These are phyloP conservation scores for Microsporum audouinii DNA, from an alignment of 2,329 filamentous ascomycete species.

Conservation along the genomic window DNA sequence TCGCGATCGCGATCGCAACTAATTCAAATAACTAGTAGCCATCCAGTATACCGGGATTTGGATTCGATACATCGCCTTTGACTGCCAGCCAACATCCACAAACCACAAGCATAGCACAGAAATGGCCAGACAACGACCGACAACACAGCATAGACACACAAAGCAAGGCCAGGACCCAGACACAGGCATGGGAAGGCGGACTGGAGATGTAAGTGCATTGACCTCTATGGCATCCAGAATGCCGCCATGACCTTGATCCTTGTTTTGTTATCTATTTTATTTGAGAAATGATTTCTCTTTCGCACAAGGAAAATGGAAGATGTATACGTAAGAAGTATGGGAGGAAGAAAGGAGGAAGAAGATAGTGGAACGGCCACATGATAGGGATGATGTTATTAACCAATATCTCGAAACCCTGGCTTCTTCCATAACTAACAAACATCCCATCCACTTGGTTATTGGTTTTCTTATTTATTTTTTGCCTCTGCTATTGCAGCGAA, in stretches of 20 bases:
- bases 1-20: not conserved
- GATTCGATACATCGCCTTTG: constrained; percentile 2
- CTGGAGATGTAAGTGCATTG: not conserved
- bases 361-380: not conserved
- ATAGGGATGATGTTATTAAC: not conserved
- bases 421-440: not conserved
- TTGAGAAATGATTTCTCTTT: not conserved
- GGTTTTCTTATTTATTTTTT: not conserved
- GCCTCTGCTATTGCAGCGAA: not conserved
- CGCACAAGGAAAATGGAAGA: not conserved
- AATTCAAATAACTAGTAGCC: not conserved
- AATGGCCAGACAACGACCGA: not conserved
- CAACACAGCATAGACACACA: not conserved
- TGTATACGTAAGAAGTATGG: not conserved
- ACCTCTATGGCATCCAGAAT: not conserved
- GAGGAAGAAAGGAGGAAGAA: not conserved
- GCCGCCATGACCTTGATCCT: not conserved
- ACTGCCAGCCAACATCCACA: not conserved
- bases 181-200: not conserved
- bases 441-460: not conserved
- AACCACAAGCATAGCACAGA: not conserved
- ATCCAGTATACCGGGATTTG: not conserved
- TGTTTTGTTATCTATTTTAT: not conserved
- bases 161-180: not conserved
- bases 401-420: not conserved